Evolutionary conservation across 805 yeast genomes (phyloP), one percentile per base, ranked within the genome.

Genomic region (Zygosaccharomyces siamensis): DNA sequence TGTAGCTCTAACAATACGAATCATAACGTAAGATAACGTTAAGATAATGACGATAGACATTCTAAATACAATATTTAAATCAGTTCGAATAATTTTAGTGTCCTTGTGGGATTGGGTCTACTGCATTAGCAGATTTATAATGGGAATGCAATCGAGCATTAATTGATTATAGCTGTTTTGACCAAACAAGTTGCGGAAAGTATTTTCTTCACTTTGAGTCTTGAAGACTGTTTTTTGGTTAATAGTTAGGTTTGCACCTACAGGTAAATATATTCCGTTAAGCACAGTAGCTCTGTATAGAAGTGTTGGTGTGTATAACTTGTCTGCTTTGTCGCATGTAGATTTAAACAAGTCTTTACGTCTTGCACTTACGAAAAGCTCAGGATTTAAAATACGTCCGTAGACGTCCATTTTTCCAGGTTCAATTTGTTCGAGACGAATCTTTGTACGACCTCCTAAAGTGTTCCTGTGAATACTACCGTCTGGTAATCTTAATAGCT

Each of bases 381-480:
- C 64, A 7, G 52, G 46, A 1, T 68, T 63, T 7, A 77, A 62
- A 7, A 55, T 42, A 1, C 56, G 51, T 41, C 78, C 78, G 20
- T 49, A 49, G 0, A 64, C 43, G 52, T 81, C 84, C 12, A 78
- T 50, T 1, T 60, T 48, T 0, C 76, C 77, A 1, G 66, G 57
- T 6, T 48, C 50, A 18, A 81, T 50, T 20, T 67, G 64, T 61
- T 84, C 89, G 31, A 82, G 48, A 4, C 63, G 59, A 12, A 80
- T 36, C 38, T 81, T 65, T 4, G 77, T 53, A 2, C 81, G 0
- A 72, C 70, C 72, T 75, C 30, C 71, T 47, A 59, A 73, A 74
- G 43, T 63, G 26, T 39, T 46, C 51, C 45, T 55, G 35, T 36
- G 50, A 12, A 53, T 32, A 38, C 41, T 51, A 20, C 54, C 56